Evolutionary conservation across 192 early-diverging fungal genomes (phyloP).

Genomic region (Coemansia javaensis): DNA sequence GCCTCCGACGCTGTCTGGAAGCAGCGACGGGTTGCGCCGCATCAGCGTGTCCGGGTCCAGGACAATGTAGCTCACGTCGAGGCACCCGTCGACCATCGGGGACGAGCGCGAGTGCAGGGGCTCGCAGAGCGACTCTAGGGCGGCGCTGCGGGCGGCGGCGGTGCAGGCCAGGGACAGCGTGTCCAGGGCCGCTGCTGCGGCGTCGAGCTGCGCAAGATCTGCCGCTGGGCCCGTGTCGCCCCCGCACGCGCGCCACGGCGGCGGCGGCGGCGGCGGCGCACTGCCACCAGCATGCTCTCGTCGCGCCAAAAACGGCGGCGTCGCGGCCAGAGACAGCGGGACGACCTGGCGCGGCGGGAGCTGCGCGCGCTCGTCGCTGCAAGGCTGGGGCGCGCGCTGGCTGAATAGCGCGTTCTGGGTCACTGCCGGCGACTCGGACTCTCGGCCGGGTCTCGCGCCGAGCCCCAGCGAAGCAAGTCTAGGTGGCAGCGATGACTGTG

Average conservation of each 20-base stretch:
- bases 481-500: neutral
- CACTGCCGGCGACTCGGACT: neutral
- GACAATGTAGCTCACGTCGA: slow-evolving; percentile 30
- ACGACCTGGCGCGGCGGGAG: no score
- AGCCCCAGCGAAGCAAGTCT: neutral
- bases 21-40: slow-evolving; percentile 12
- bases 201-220: slow-evolving; percentile 7
- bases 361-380: no score
- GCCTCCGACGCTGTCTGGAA: slow-evolving; percentile 11
- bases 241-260: no score
- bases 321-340: no score
- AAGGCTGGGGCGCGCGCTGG: no score
- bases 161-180: slow-evolving; percentile 17
- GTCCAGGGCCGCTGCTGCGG: slow-evolving; percentile 12
- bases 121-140: slow-evolving; percentile 19
- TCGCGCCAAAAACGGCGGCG: no score
- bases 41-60: slow-evolving; percentile 24
- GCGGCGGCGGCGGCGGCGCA: neutral
- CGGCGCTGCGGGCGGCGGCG: neutral
- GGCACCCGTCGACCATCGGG: slow-evolving; percentile 32
- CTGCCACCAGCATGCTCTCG: no score
- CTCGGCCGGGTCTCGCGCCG: neutral
- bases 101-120: slow-evolving; percentile 15
- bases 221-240: no score
- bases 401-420: neutral